phyloP scores from a whole-genome alignment of 768 basidiomycete genomes.

The Mycena olivaceomarginata region DNA sequence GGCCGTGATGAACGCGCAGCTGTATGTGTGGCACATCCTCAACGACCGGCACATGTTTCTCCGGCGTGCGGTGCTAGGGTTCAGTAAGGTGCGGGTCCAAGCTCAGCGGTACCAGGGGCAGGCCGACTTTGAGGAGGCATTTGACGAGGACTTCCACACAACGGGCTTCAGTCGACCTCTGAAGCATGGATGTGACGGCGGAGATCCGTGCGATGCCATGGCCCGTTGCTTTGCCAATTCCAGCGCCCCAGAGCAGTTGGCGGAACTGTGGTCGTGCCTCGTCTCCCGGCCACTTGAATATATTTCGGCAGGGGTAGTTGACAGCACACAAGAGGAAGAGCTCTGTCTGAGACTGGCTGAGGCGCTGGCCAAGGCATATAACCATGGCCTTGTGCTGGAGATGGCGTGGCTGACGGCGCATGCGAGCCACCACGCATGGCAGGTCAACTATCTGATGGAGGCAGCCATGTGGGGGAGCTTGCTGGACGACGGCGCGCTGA shows the following conservation, averaged over 20 bases:
- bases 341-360: slow-evolving; percentile 17
- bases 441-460: slow-evolving; percentile 37
- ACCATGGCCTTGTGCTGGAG: slow-evolving; percentile 26
- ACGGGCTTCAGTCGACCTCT: slow-evolving; percentile 35
- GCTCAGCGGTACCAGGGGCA: slow-evolving; percentile 11
- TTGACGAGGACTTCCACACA: slow-evolving; percentile 28
- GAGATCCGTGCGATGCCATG: background rate
- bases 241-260: slow-evolving; percentile 17
- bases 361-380: slow-evolving; percentile 24
- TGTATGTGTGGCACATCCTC: slow-evolving; percentile 24
- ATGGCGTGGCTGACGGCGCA: slow-evolving; percentile 31
- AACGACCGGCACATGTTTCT: slow-evolving; percentile 32
- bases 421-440: slow-evolving; percentile 33
- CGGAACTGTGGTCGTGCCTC: slow-evolving; percentile 15
- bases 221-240: slow-evolving; percentile 10
- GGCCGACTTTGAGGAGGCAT: slow-evolving; percentile 34
- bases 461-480: slow-evolving; percentile 38
- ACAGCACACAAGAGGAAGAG: slow-evolving; percentile 22
- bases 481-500: slow-evolving; percentile 26
- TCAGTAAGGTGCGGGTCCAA: slow-evolving; percentile 4
- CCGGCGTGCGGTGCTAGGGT: slow-evolving; percentile 28
- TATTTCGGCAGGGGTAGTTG: slow-evolving; percentile 16
- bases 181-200: slow-evolving; percentile 25
- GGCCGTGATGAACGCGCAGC: slow-evolving; percentile 7
- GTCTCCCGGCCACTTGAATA: slow-evolving; percentile 26